phyloP scores from a whole-genome alignment of 257 asterid genomes.

The Eucommia ulmoides region DNA sequence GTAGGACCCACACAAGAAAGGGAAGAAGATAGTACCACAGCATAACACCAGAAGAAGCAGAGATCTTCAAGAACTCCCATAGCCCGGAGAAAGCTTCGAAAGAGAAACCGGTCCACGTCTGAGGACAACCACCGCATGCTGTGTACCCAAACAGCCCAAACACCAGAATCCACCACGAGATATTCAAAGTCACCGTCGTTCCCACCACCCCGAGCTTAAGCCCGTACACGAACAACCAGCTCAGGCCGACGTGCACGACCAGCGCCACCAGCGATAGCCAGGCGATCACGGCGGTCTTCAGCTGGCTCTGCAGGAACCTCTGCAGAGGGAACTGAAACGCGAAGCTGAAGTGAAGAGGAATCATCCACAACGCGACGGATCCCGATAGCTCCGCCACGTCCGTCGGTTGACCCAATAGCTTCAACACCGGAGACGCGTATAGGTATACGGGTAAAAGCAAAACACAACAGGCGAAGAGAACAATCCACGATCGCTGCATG shows the following conservation, averaged over 20 bases:
- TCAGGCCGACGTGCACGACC: too few species aligned
- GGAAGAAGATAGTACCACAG: too few species aligned
- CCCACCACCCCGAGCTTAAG: not conserved
- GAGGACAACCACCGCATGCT: not conserved
- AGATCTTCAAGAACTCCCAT: too few species aligned
- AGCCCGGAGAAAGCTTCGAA: not conserved
- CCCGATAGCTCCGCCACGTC: not conserved
- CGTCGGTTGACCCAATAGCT: not conserved
- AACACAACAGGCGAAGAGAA: not conserved
- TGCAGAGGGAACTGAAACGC: not conserved
- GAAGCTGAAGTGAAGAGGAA: not conserved
- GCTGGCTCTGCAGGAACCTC: not conserved
- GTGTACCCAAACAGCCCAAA: not conserved
- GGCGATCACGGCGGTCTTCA: too few species aligned
- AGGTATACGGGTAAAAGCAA: too few species aligned
- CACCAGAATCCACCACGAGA: not conserved
- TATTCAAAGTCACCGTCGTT: not conserved
- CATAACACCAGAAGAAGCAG: too few species aligned
- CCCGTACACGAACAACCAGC: too few species aligned
- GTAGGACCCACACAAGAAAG: too few species aligned
- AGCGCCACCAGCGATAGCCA: too few species aligned
- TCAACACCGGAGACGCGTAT: too few species aligned
- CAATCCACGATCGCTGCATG: not conserved
- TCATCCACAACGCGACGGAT: not conserved
- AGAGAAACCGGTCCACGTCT: not conserved